Percentiles rank a stretch among this genome's conserved stretches.
These are phyloP conservation scores for Raddia guianensis DNA, from an alignment of 176 grass and related monocot species.

Conservation along the genomic window DNA sequence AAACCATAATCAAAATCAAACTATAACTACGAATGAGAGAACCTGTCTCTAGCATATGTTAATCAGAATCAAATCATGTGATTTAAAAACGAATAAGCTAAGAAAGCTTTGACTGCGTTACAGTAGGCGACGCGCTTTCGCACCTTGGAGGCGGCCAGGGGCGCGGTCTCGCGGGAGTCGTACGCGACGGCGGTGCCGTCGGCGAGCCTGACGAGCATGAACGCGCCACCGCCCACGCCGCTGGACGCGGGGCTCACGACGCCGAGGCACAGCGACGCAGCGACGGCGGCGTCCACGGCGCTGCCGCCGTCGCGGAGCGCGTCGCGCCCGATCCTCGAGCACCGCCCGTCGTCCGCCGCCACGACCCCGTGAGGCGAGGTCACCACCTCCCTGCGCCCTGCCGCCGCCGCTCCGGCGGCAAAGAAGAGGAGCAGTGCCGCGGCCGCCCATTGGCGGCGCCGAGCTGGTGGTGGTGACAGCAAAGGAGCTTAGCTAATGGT, in stretches of 20 bases:
- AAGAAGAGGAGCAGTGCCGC: neutral
- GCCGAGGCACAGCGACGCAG: slow-evolving; percentile 69
- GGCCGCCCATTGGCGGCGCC: slow-evolving; percentile 14
- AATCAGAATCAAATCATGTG: neutral
- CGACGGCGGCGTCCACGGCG: slow-evolving; percentile 75
- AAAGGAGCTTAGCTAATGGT: neutral
- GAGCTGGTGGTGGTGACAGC: slow-evolving; percentile 18
- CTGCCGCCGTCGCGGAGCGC: slow-evolving; percentile 62
- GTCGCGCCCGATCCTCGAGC: slow-evolving; percentile 69
- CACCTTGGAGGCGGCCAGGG: slow-evolving; percentile 69
- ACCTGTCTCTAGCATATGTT: neutral
- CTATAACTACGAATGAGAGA: no score
- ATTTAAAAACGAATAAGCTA: neutral
- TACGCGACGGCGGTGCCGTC: slow-evolving; percentile 55
- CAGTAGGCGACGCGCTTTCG: neutral
- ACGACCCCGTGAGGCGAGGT: slow-evolving; percentile 62
- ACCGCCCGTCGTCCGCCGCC: slow-evolving; percentile 78
- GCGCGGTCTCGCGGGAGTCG: slow-evolving; percentile 85
- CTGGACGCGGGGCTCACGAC: slow-evolving; percentile 94
- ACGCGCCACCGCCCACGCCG: slow-evolving; percentile 82
- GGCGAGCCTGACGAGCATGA: slow-evolving; percentile 80
- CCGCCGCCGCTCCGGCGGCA: neutral
- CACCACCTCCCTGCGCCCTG: slow-evolving; percentile 50
- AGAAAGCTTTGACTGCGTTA: neutral
- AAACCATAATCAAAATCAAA: no score